A percentile compares a stretch with the other conserved stretches of the same genome.
These are phyloP conservation scores for Kurtzmaniella quercitrusa DNA, from an alignment of 1,139 yeast species.

Conservation along the genomic window DNA sequence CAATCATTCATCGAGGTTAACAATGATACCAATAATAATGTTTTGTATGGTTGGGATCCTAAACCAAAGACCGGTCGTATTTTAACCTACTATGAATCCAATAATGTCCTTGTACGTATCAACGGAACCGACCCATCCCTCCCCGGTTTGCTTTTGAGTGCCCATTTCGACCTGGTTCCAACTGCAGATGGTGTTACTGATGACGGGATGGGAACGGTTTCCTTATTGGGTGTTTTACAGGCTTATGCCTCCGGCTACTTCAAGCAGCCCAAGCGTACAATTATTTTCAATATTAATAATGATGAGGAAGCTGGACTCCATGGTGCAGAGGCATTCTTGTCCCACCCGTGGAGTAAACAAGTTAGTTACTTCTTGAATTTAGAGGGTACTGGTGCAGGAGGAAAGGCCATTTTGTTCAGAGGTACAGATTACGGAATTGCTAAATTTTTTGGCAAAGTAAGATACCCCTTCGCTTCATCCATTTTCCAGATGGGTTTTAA, in stretches of 20 bases:
- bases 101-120: constrained; percentile 69
- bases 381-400: constrained; percentile 97
- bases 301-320: constrained; percentile 86
- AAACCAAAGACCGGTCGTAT: constrained; percentile 32
- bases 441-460: constrained; percentile 42
- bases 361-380: constrained; percentile 71
- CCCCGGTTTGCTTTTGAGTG: constrained; percentile 71
- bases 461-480: constrained; percentile 76
- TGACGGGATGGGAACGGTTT: constrained; percentile 90
- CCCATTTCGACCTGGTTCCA: constrained; percentile 90
- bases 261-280: constrained; percentile 61
- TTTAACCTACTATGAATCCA: constrained; percentile 71
- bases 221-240: constrained; percentile 67
- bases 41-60: constrained; percentile 38
- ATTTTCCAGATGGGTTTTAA: constrained; percentile 81
- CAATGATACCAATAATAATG: constrained; percentile 36
- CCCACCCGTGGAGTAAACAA: constrained; percentile 69
- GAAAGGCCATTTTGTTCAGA: constrained; percentile 78
- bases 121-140: constrained; percentile 55
- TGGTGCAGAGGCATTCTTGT: constrained; percentile 75
- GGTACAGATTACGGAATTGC: constrained; percentile 72
- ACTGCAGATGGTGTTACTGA: constrained; percentile 87
- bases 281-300: constrained; percentile 82
- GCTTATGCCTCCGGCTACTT: constrained; percentile 36
- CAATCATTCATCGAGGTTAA: constrained; percentile 45